Conservation (phyloP, 805 yeast genomes). For the Danielozyma ontarioensis region DNA sequence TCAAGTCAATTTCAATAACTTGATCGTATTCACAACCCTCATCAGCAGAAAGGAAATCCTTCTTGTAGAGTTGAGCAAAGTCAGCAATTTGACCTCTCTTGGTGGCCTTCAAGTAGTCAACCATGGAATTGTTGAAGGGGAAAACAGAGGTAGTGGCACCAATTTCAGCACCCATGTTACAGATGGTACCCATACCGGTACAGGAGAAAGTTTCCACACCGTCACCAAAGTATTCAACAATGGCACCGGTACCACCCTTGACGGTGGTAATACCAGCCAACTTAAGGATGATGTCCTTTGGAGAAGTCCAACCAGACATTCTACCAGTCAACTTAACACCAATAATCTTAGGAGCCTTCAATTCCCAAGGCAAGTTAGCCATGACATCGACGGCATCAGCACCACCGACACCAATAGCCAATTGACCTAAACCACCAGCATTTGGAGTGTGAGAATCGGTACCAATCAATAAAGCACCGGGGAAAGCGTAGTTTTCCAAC, state of each 20-base stretch:
- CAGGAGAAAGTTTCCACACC: constrained; percentile 91
- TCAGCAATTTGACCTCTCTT: constrained; percentile 81
- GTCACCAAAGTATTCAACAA: constrained; percentile 93
- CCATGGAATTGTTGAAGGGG: constrained; percentile 93
- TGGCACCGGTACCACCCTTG: constrained; percentile 97
- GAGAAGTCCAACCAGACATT: constrained; percentile 93
- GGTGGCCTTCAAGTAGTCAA: constrained; percentile 80
- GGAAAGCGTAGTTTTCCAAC: constrained; percentile 93
- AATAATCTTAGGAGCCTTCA: constrained; percentile 91
- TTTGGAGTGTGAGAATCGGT: constrained; percentile 98
- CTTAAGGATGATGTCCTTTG: constrained; percentile 91
- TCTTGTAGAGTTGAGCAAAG: constrained; percentile 63
- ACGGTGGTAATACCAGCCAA: constrained; percentile 93
- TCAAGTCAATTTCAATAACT: constrained; percentile 83
- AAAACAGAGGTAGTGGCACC: constrained; percentile 97
- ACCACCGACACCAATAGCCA: constrained; percentile 99
- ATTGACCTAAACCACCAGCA: constrained; percentile 97
- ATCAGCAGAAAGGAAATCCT: constrained; percentile 74
- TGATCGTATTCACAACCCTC: constrained; percentile 92
- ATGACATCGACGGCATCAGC: constrained; percentile 98
- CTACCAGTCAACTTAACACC: constrained; percentile 94
- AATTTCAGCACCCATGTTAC: constrained; percentile 99
- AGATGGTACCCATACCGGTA: constrained; percentile 99
- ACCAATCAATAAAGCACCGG: constrained; percentile 95
- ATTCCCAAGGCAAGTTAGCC: constrained; percentile 94